Evolutionary conservation across 23 red algal species (phyloP).

Genomic region (Agarophyton chilense): DNA sequence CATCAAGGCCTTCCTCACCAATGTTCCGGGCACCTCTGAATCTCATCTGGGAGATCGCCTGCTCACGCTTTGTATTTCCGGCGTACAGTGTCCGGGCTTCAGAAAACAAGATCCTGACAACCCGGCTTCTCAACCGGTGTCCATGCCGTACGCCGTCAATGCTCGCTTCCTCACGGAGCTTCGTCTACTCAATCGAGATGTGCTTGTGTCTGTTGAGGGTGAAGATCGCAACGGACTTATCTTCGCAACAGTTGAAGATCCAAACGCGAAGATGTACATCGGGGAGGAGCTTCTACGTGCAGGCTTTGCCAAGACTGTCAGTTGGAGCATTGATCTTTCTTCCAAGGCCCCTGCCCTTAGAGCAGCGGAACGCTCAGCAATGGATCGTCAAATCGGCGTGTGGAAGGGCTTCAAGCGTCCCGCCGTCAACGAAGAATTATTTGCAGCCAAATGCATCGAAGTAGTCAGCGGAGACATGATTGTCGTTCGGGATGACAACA

Average conservation of each 20-base stretch:
- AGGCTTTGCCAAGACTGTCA: slow-evolving; percentile 82
- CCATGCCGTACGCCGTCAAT: slow-evolving; percentile 87
- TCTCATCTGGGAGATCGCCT: slow-evolving; percentile 28
- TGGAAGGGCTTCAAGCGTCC: slow-evolving; percentile 77
- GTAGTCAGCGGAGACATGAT: slow-evolving; percentile 76
- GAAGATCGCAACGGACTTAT: slow-evolving; percentile 77
- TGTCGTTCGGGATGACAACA: slow-evolving; percentile 61
- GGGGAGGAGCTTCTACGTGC: slow-evolving; percentile 83
- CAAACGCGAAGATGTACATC: slow-evolving; percentile 60
- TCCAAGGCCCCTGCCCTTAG: slow-evolving; percentile 32
- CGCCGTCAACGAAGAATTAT: slow-evolving; percentile 33
- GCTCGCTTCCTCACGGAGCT: slow-evolving; percentile 81
- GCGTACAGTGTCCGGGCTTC: slow-evolving; percentile 87
- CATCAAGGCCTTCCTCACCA: slow-evolving; percentile 59
- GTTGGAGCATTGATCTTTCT: slow-evolving; percentile 81
- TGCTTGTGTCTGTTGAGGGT: slow-evolving; percentile 53
- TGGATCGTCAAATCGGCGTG: slow-evolving; percentile 78
- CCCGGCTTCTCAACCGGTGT: slow-evolving; percentile 11
- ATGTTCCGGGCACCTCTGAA: slow-evolving; percentile 40
- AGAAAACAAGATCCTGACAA: slow-evolving; percentile 44
- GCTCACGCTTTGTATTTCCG: slow-evolving; percentile 62
- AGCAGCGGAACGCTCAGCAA: slow-evolving; percentile 71
- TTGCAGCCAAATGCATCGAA: slow-evolving; percentile 62
- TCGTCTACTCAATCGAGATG: slow-evolving; percentile 74
- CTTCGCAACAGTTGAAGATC: slow-evolving; percentile 63